Conservation (phyloP, 768 basidiomycete genomes). For the Russula dissimulans region DNA sequence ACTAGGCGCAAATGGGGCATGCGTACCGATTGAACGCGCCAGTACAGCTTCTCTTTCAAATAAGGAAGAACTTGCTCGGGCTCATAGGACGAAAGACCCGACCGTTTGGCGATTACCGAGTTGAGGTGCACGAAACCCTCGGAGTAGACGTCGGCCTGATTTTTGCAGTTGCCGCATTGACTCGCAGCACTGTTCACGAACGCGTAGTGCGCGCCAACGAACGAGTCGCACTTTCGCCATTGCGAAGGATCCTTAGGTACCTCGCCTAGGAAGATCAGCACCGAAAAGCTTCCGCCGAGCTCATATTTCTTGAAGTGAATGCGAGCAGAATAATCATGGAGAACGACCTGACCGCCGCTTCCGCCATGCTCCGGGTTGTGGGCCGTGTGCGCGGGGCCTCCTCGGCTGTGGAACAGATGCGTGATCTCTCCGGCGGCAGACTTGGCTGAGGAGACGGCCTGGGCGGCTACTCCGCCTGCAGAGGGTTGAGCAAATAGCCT, state of each 20-base stretch:
- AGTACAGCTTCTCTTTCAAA: background rate
- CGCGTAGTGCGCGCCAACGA: slow-evolving; percentile 15
- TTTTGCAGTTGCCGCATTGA: background rate
- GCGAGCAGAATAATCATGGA: background rate
- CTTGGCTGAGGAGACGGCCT: too few species aligned
- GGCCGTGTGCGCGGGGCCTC: too few species aligned
- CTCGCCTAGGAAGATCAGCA: slow-evolving; percentile 38
- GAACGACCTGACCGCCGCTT: too few species aligned
- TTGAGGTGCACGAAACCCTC: background rate
- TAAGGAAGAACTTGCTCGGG: background rate
- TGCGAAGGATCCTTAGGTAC: slow-evolving; percentile 30
- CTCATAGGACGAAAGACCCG: background rate
- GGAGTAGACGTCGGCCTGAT: too few species aligned
- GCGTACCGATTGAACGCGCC: background rate
- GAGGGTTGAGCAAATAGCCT: background rate
- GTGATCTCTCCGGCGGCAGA: too few species aligned
- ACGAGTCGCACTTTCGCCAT: slow-evolving; percentile 29
- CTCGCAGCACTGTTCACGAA: background rate
- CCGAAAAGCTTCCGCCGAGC: slow-evolving; percentile 33
- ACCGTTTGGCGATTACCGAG: background rate
- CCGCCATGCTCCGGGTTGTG: too few species aligned
- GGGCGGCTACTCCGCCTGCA: background rate
- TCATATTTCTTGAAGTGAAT: slow-evolving; percentile 28
- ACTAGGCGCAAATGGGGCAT: background rate
- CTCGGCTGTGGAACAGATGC: too few species aligned